Base-by-base conservation (phyloP, 768 basidiomycete species). In the Aureoboletus auriporus region DNA sequence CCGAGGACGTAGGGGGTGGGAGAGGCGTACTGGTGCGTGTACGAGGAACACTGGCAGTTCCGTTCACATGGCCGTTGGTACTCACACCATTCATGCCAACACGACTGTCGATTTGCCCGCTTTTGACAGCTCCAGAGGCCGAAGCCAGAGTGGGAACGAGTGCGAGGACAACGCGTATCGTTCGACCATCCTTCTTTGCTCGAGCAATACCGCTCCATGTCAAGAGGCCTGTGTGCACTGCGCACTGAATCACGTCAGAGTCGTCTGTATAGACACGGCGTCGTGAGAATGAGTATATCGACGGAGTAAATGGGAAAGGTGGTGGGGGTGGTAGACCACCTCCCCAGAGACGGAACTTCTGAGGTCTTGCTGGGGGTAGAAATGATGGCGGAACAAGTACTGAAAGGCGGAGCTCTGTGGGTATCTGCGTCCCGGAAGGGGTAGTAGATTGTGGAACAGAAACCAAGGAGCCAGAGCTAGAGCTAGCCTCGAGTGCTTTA, bases 251-350 rank as follows among this genome's bases (percentile, higher is more conserved):
- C 43, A 87, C 59, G 56, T 87, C 83, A 8, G 84, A 86, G 65
- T 89, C 86, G 65, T 89, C 86, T 0, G 86, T 89, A 67, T 89
- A 89, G 31, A 87, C 74, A 40, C 82, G 69, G n/a, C 80, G 70
- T 30, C 67, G 67, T 27, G 73, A 66, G 28, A 57, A 55, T 4
- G 60, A 62, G 49, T 58, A 56, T 33, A 56, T 50, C 3, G 58
- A 57, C 0, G 65, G 57, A 0, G 60, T 54, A 14, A 55, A 63
- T 39, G 56, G 64, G 57, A 52, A 71, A n/a, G 67, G 66, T 44
- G 77, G 54, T 52, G 73, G 59, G 55, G 72, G 71, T 26, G 69
- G 64, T 31, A 76, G 63, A 7, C 83, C 84, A 17, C 83, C 85
- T 44, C 86, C 86, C 86, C 86, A 88, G 16, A 88, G 71, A n/a